Conservation (phyloP, 2,329 filamentous ascomycete genomes). For the Graphilbum fragrans region DNA sequence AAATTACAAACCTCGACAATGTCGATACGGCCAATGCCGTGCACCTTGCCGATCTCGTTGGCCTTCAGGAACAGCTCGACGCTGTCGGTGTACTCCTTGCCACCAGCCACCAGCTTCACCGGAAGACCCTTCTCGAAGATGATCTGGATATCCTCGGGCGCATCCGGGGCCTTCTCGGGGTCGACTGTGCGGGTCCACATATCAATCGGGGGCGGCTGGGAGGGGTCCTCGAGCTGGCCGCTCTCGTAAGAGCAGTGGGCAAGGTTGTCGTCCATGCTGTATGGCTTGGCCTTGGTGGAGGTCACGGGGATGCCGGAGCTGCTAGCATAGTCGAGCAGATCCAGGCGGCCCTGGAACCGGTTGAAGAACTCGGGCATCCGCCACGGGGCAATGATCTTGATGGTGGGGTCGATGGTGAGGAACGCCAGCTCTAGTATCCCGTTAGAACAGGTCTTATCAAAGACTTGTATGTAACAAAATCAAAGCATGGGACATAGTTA, state of each 20-base stretch:
- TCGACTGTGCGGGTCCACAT: constrained; percentile 70
- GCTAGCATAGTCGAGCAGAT: constrained; percentile 60
- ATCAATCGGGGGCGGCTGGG: constrained; percentile 56
- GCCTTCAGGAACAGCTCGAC: constrained; percentile 60
- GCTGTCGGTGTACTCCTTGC: constrained; percentile 52
- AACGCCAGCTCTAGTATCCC: constrained; percentile 27
- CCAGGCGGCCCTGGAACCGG: constrained; percentile 57
- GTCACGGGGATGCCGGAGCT: constrained; percentile 58
- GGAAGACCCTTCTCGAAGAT: constrained; percentile 67
- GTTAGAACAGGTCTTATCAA: neutral
- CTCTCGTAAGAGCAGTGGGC: constrained; percentile 65
- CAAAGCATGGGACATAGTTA: neutral
- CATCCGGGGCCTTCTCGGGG: constrained; percentile 57
- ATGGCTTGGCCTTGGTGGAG: constrained; percentile 61
- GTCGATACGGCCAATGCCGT: constrained; percentile 71
- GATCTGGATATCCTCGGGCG: constrained; percentile 59
- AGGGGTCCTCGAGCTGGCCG: constrained; percentile 50
- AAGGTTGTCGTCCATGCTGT: constrained; percentile 37
- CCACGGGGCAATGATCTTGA: constrained; percentile 69
- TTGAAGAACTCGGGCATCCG: constrained; percentile 57
- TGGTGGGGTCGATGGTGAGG: constrained; percentile 37
- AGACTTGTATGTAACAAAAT: too few species aligned
- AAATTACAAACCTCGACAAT: constrained; percentile 49
- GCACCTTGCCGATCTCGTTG: constrained; percentile 57
- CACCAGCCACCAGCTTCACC: constrained; percentile 38